These are phyloP conservation scores for Exserohilum turcica DNA, from an alignment of 2,329 filamentous ascomycete genomes.

Conservation along the genomic window DNA sequence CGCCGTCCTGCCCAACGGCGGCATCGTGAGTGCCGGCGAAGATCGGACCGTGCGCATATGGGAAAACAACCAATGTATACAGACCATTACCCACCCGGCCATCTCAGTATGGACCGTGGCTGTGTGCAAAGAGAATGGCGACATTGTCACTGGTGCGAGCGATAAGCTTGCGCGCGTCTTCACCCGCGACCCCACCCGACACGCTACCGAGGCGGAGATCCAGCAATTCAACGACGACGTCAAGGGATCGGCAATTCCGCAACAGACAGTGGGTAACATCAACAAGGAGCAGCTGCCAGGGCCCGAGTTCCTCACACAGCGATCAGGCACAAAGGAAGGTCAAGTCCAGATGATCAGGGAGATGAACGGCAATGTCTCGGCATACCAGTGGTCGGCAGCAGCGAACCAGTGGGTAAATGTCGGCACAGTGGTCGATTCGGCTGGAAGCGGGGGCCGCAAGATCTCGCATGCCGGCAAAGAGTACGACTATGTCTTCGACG, in stretches of 20 bases:
- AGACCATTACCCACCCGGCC: constrained; percentile 95
- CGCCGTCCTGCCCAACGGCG: constrained; percentile 75
- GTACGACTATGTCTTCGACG: constrained; percentile 96
- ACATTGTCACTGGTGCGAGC: constrained; percentile 92
- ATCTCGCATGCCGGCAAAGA: constrained; percentile 77
- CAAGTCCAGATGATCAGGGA: constrained; percentile 93
- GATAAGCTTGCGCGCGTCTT: constrained; percentile 87
- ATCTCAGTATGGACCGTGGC: constrained; percentile 96
- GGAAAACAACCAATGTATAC: constrained; percentile 80
- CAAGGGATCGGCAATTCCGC: constrained; percentile 81
- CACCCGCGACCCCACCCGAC: constrained; percentile 70
- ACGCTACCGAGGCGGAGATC: constrained; percentile 71
- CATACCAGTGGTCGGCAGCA: constrained; percentile 80
- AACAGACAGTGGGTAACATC: constrained; percentile 76
- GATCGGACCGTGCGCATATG: constrained; percentile 93
- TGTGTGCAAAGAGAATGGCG: constrained; percentile 79
- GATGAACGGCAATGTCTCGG: constrained; percentile 78
- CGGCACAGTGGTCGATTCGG: constrained; percentile 91
- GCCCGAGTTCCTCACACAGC: constrained; percentile 80
- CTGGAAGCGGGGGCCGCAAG: constrained; percentile 72
- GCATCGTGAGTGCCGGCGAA: constrained; percentile 89
- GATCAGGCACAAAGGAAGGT: constrained; percentile 91
- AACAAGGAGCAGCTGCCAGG: constrained; percentile 93
- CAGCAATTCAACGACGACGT: constrained; percentile 81
- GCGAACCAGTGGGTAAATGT: constrained; percentile 78